These are phyloP conservation scores for Datura wrightii DNA, from an alignment of 257 asterid genomes.

Conservation along the genomic window DNA sequence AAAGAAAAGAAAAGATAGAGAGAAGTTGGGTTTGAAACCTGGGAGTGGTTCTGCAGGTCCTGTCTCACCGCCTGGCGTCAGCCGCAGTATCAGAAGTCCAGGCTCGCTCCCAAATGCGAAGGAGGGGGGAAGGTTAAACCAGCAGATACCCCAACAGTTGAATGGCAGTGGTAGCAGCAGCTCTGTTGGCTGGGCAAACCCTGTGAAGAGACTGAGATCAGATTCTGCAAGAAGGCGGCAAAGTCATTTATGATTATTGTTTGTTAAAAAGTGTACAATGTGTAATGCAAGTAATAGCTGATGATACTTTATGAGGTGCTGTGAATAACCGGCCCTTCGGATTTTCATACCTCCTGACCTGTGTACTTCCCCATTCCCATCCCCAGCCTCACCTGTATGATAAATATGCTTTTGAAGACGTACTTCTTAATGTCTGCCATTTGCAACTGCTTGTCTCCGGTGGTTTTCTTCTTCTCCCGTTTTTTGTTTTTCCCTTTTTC, in stretches of 20 bases:
- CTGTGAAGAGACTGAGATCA: conserved; percentile 86
- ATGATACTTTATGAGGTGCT: conserved; percentile 35
- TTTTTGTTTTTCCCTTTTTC: neutral
- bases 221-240: conserved; percentile 88
- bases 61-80: conserved; percentile 68
- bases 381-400: conserved; percentile 28
- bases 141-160: conserved; percentile 55
- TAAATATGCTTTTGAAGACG: conserved; percentile 17
- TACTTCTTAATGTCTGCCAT: neutral
- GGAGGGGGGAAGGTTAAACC: conserved; percentile 59
- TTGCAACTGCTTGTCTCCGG: neutral
- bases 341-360: conserved; percentile 37
- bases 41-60: conserved; percentile 70
- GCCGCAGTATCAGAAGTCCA: conserved; percentile 66
- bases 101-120: conserved; percentile 51
- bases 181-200: conserved; percentile 93
- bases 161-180: conserved; percentile 62
- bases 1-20: conserved; percentile 93
- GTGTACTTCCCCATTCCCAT: conserved; percentile 26
- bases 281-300: conserved; percentile 31
- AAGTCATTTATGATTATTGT: conserved; percentile 62
- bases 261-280: conserved; percentile 35
- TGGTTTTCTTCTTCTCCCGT: neutral
- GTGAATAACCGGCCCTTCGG: conserved; percentile 40
- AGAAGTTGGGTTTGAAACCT: conserved; percentile 54